Conservation (phyloP, 768 basidiomycete genomes). For the Astraeus odoratus region DNA sequence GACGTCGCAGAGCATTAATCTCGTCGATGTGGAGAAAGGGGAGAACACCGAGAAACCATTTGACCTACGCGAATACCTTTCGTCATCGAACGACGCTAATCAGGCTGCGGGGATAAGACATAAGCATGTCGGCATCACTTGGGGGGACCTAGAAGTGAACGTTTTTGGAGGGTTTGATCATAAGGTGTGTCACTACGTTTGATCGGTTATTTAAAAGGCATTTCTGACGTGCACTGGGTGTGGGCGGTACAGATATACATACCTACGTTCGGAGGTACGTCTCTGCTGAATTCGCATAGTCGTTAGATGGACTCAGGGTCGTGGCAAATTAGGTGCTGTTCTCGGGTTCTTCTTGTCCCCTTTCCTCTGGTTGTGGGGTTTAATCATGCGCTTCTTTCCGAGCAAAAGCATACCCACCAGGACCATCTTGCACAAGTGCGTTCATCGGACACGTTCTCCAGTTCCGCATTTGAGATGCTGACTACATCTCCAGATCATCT, state of each 20-base stretch:
- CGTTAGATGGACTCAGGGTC: neutral
- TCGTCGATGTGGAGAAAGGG: no score
- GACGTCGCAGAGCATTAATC: no score
- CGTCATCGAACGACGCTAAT: no score
- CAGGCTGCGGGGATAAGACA: no score
- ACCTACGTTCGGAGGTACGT: conserved; percentile 52
- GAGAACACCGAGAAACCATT: no score
- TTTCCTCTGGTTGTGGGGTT: conserved; percentile 39
- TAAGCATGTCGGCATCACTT: no score
- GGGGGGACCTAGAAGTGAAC: no score
- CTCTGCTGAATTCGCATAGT: neutral
- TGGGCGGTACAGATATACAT: conserved; percentile 37
- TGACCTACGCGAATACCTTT: no score
- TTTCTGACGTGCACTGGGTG: neutral
- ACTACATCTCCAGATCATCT: conserved; percentile 41
- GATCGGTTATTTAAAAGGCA: neutral
- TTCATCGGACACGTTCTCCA: neutral
- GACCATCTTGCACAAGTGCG: conserved; percentile 56
- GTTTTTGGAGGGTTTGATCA: conserved; percentile 47
- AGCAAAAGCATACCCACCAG: conserved; percentile 34
- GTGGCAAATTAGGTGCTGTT: conserved; percentile 41
- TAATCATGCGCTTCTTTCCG: conserved; percentile 34
- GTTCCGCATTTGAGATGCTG: neutral
- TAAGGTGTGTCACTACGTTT: conserved; percentile 39
- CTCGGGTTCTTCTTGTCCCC: conserved; percentile 49